A percentile compares a stretch with the other conserved stretches of the same genome.
phyloP scores from a whole-genome alignment of 768 basidiomycete species.

The Phylloporus sp. region DNA sequence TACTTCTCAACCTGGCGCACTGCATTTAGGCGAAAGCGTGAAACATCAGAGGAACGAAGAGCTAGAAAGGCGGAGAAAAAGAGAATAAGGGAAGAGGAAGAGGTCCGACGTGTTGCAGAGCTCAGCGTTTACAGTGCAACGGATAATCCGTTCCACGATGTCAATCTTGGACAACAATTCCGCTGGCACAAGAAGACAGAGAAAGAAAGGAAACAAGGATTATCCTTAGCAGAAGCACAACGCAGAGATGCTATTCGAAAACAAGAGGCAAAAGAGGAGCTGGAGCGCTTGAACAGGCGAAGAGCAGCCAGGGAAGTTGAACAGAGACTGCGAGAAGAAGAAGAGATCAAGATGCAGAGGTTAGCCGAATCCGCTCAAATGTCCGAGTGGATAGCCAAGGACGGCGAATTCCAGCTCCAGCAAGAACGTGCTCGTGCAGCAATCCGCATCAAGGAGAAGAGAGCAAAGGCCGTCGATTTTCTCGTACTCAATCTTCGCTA shows the following conservation, averaged over 20 bases:
- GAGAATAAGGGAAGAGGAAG: constrained; percentile 78
- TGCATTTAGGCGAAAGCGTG: constrained; percentile 65
- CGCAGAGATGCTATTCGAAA: constrained; percentile 73
- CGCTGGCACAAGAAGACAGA: constrained; percentile 99
- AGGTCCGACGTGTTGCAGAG: constrained; percentile 89
- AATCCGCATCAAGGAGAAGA: constrained; percentile 92
- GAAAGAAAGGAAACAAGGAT: constrained; percentile 86
- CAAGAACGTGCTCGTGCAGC: constrained; percentile 88
- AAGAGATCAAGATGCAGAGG: constrained; percentile 84
- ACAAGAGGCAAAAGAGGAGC: constrained; percentile 92
- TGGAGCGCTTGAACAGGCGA: constrained; percentile 85
- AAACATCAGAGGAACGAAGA: constrained; percentile 81
- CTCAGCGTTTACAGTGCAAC: constrained; percentile 93
- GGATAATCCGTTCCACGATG: constrained; percentile 98
- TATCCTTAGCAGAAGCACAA: constrained; percentile 75
- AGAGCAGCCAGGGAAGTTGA: constrained; percentile 93
- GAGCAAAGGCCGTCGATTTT: constrained; percentile 99
- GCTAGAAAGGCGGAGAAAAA: constrained; percentile 88
- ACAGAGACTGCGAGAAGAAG: constrained; percentile 83
- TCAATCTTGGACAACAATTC: constrained; percentile 94
- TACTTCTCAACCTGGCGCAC: constrained; percentile 2
- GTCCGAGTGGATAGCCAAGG: constrained; percentile 97
- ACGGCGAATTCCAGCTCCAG: constrained; percentile 95
- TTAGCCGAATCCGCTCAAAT: constrained; percentile 94
- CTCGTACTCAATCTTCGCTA: constrained; percentile 94